Conservation (phyloP, 208 protist genomes). For the Trypanosoma lewisi region DNA sequence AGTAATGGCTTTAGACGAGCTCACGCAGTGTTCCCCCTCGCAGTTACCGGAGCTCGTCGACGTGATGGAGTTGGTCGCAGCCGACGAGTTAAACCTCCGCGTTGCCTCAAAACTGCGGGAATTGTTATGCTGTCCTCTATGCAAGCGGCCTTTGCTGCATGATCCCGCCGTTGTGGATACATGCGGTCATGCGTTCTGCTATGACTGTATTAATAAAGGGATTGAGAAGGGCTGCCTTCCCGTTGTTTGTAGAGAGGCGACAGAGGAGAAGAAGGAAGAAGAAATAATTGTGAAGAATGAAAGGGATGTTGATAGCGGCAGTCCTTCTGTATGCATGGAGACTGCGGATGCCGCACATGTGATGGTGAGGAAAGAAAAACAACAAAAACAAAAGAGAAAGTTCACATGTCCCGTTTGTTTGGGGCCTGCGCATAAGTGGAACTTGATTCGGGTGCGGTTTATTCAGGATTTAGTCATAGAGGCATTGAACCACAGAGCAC, state of each 20-base stretch:
- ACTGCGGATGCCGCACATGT: not conserved
- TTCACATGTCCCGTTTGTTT: constrained; percentile 62
- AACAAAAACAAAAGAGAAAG: constrained; percentile 18
- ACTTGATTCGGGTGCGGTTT: constrained; percentile 44
- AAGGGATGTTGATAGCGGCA: not conserved
- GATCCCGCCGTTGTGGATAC: constrained; percentile 51
- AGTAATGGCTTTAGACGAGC: not conserved
- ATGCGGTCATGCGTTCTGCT: constrained; percentile 80
- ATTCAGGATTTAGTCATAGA: constrained; percentile 40
- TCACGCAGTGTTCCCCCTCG: constrained; percentile 12
- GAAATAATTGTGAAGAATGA: not conserved
- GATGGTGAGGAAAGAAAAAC: not conserved
- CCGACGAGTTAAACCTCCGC: constrained; percentile 25
- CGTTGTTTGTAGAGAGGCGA: constrained; percentile 12
- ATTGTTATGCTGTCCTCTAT: constrained; percentile 44
- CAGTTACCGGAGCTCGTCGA: constrained; percentile 10
- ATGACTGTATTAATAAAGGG: constrained; percentile 60
- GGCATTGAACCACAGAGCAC: constrained; percentile 4
- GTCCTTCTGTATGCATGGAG: not conserved
- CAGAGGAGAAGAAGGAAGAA: not conserved
- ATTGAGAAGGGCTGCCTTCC: constrained; percentile 55
- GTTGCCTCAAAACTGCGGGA: constrained; percentile 24
- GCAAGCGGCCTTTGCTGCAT: constrained; percentile 33
- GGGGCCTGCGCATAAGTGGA: constrained; percentile 70
- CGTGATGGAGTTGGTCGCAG: not conserved